Evolutionary conservation across 1,284 basidiomycete genomes (phyloP).

Genomic region (Naganishia albida): DNA sequence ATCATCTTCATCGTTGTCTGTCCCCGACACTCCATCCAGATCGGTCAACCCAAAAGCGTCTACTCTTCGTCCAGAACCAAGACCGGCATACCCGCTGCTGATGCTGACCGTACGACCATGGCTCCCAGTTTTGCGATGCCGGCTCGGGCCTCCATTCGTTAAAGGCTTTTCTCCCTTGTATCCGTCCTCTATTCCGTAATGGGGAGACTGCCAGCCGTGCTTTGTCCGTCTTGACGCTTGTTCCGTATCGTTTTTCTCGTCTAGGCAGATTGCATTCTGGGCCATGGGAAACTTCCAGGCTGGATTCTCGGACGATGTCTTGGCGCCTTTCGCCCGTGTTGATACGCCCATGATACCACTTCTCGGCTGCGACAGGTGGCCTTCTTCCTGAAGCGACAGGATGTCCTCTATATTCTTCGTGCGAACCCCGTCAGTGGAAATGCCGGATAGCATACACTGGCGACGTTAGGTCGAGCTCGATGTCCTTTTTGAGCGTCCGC

Average conservation of each 20-base stretch:
- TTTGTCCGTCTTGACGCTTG: conserved; percentile 4
- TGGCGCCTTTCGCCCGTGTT: neutral
- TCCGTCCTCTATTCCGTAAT: conserved; percentile 21
- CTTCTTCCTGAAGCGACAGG: conserved; percentile 15
- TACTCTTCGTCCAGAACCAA: conserved; percentile 15
- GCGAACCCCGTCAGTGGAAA: conserved; percentile 6
- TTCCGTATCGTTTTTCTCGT: conserved; percentile 10
- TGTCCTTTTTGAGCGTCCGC: neutral
- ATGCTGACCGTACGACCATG: conserved; percentile 23
- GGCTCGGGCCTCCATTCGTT: conserved; percentile 13
- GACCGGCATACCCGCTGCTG: conserved; percentile 19
- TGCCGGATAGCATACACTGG: conserved; percentile 25
- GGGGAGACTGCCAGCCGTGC: conserved; percentile 25
- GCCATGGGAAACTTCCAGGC: conserved; percentile 5
- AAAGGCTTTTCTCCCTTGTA: conserved; percentile 4
- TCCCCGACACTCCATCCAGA: conserved; percentile 6
- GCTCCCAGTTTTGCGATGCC: conserved; percentile 19
- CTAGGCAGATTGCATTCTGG: neutral
- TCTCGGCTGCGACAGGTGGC: neutral
- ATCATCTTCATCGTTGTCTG: conserved; percentile 8
- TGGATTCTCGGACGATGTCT: neutral
- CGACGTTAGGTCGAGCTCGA: neutral
- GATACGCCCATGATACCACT: conserved; percentile 3
- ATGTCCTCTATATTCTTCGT: conserved; percentile 23
- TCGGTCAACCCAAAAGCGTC: conserved; percentile 18